phyloP scores from a whole-genome alignment of 2,329 filamentous ascomycete genomes.

The Emmonsiellopsis sp. region DNA sequence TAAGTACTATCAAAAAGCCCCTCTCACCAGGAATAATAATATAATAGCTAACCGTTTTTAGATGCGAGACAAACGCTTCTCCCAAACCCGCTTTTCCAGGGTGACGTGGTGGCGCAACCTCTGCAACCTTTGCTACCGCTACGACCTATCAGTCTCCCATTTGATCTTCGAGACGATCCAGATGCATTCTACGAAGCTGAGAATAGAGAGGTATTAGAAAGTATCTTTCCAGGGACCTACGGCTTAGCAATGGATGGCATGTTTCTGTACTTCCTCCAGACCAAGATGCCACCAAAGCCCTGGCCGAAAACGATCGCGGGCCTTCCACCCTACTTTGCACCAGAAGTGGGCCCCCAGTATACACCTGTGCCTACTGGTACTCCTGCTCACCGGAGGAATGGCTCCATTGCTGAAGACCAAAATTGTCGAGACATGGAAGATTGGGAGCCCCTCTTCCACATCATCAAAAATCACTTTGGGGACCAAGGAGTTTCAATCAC shows the following conservation, averaged over 20 bases:
- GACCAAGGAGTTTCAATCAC: too few species aligned
- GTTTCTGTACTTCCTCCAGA: background rate
- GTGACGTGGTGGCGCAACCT: too few species aligned
- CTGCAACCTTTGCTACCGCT: too few species aligned
- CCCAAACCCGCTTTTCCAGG: too few species aligned
- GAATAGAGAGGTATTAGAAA: background rate
- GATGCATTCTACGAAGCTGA: background rate
- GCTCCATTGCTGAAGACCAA: background rate
- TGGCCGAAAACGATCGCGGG: slow-evolving; percentile 19
- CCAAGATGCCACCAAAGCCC: background rate
- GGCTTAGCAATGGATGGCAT: background rate
- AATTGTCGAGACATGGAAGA: too few species aligned
- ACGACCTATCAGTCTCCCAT: too few species aligned
- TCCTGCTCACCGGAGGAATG: background rate
- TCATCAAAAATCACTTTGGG: too few species aligned
- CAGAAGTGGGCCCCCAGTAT: background rate
- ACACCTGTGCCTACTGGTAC: background rate
- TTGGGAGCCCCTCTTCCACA: too few species aligned
- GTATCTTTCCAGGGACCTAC: background rate
- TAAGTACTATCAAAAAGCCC: too few species aligned
- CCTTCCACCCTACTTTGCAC: slow-evolving; percentile 7
- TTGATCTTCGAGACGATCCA: background rate
- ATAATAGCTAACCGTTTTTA: too few species aligned
- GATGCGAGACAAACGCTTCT: too few species aligned
- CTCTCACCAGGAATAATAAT: too few species aligned